A percentile compares a stretch with the other conserved stretches of the same genome.
Evolutionary conservation across 352 stramenopile species (phyloP).

Genomic region (Globisporangium viniferum): DNA sequence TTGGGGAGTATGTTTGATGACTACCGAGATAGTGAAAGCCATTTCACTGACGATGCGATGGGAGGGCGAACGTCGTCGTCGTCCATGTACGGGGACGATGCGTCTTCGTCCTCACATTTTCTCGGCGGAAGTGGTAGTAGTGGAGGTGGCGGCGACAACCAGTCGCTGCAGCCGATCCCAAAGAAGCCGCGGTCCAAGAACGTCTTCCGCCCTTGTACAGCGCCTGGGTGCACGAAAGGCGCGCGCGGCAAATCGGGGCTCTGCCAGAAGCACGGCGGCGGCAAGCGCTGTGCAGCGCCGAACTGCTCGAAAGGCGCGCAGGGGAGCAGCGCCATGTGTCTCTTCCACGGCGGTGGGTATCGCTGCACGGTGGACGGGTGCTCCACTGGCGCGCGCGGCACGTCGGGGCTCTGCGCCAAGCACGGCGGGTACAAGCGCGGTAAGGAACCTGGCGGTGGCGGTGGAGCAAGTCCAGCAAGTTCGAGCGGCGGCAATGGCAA

Average conservation of each 20-base stretch:
- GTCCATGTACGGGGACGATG: background rate
- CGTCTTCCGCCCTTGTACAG: constrained; percentile 59
- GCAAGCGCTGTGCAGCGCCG: constrained; percentile 60
- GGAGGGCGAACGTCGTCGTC: background rate
- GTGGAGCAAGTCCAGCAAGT: background rate
- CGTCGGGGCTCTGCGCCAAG: constrained; percentile 73
- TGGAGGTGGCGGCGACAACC: background rate
- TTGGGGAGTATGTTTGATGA: constrained; percentile 2
- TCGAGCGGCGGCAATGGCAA: background rate
- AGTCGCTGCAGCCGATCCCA: constrained; percentile 29
- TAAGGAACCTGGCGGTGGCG: constrained; percentile 15
- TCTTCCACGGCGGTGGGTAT: constrained; percentile 84
- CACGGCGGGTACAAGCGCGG: constrained; percentile 77
- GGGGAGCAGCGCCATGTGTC: constrained; percentile 66
- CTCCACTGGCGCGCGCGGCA: constrained; percentile 68
- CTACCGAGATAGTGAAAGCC: constrained; percentile 3
- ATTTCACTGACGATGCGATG: background rate
- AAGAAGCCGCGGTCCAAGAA: constrained; percentile 78
- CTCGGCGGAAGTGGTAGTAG: background rate
- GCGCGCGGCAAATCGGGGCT: constrained; percentile 77
- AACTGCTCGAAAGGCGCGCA: constrained; percentile 82
- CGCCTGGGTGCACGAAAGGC: constrained; percentile 67
- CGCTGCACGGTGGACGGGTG: constrained; percentile 76
- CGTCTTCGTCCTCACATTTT: background rate
- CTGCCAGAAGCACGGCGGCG: constrained; percentile 84